Evolutionary conservation across 1,284 basidiomycete genomes (phyloP).

Genomic region (Nidula niveotomentosa): DNA sequence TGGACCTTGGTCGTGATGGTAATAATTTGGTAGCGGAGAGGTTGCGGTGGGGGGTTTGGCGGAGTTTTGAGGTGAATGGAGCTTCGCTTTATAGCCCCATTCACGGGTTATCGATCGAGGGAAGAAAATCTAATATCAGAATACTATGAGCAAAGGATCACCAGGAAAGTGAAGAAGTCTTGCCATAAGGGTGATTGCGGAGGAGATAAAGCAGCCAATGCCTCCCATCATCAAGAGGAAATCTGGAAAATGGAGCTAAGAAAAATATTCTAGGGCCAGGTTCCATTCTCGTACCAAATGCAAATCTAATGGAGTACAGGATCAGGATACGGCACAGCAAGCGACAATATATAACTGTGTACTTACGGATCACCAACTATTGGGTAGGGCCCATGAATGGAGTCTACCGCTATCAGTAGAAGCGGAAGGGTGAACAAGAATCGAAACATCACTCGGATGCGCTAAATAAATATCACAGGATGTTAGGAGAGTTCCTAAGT

Average conservation of each 20-base stretch:
- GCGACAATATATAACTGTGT: background rate
- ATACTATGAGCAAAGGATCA: background rate
- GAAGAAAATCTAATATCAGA: conserved; percentile 60
- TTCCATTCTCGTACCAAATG: conserved; percentile 35
- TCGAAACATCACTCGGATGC: conserved; percentile 64
- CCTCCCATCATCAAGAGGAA: conserved; percentile 66
- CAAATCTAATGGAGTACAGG: conserved; percentile 36
- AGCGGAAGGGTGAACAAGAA: conserved; percentile 70
- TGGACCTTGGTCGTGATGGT: conserved; percentile 13
- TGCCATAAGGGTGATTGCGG: conserved; percentile 72
- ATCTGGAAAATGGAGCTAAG: conserved; percentile 33
- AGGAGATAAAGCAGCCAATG: conserved; percentile 72
- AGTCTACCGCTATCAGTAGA: conserved; percentile 62
- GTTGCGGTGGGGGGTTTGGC: conserved; percentile 19
- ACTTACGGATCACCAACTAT: conserved; percentile 59
- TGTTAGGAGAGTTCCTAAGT: conserved; percentile 1
- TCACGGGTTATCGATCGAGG: conserved; percentile 67
- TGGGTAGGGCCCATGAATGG: conserved; percentile 42
- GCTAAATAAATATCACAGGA: conserved; percentile 29
- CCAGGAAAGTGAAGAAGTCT: conserved; percentile 15
- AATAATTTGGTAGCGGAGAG: conserved; percentile 23
- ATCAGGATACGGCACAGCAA: conserved; percentile 6
- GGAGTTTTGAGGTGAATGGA: conserved; percentile 20
- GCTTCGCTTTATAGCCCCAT: conserved; percentile 50
- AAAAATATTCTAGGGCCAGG: no score